Conservation (phyloP, 1,284 basidiomycete species). For the Sanghuangporus weigelae region DNA sequence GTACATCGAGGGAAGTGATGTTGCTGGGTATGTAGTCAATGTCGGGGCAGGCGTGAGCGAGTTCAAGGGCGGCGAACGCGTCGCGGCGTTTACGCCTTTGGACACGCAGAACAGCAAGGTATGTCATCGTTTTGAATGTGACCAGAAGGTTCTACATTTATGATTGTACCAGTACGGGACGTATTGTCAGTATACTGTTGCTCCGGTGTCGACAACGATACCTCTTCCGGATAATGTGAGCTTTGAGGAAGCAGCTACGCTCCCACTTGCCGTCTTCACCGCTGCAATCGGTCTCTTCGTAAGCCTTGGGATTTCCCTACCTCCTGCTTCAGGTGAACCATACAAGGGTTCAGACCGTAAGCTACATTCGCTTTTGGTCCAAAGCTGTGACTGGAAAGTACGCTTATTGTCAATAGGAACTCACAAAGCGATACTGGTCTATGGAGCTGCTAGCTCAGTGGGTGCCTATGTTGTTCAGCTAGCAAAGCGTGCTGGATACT, state of each 20-base stretch:
- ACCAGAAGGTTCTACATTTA: background rate
- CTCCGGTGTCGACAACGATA: constrained; percentile 9
- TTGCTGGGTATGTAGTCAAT: constrained; percentile 17
- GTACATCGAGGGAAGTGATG: constrained; percentile 19
- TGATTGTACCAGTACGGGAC: constrained; percentile 11
- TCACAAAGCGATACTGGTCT: constrained; percentile 24
- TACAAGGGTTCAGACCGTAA: background rate
- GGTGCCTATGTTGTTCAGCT: constrained; percentile 31
- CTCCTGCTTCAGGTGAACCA: constrained; percentile 6
- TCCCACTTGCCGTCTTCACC: constrained; percentile 30
- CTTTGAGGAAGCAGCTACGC: constrained; percentile 29
- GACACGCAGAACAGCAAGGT: constrained; percentile 14
- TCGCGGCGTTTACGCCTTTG: constrained; percentile 26
- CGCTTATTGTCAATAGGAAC: background rate
- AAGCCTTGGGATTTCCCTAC: constrained; percentile 21
- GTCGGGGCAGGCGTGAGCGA: constrained; percentile 18
- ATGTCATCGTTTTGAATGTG: background rate
- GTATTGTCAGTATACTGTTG: constrained; percentile 15
- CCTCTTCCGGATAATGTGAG: constrained; percentile 9
- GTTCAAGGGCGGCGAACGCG: constrained; percentile 18
- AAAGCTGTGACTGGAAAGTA: background rate
- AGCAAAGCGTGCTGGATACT: constrained; percentile 23
- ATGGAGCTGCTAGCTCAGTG: constrained; percentile 29
- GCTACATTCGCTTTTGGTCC: background rate
- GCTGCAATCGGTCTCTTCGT: constrained; percentile 30